Percentiles rank a stretch among this genome's conserved stretches.
Evolutionary conservation across 768 basidiomycete species (phyloP).

Genomic region (Mycena rebaudengoi): DNA sequence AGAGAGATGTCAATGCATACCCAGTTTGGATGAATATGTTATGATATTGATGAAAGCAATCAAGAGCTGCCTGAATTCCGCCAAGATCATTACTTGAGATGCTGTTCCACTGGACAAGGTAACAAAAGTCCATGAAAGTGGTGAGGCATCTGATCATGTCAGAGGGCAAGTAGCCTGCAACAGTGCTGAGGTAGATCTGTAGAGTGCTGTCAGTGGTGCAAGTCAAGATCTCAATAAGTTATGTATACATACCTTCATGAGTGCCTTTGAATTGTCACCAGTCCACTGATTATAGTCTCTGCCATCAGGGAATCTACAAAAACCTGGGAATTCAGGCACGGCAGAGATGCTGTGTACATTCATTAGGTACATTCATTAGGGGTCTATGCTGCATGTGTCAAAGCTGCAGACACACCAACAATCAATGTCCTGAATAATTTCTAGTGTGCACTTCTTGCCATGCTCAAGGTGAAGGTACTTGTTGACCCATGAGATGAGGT

Average conservation of each 20-base stretch:
- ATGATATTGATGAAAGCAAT: slow-evolving; percentile 38
- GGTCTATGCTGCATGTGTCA: not conserved
- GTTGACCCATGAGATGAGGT: not conserved
- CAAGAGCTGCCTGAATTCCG: slow-evolving; percentile 21
- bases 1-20: slow-evolving; percentile 30
- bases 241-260: slow-evolving; percentile 37
- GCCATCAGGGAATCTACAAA: slow-evolving; percentile 34
- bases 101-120: slow-evolving; percentile 32
- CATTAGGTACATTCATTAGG: not conserved
- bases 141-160: slow-evolving; percentile 34
- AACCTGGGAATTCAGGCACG: slow-evolving; percentile 16
- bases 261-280: slow-evolving; percentile 40
- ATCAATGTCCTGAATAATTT: slow-evolving; percentile 33
- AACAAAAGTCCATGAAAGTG: slow-evolving; percentile 39
- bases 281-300: slow-evolving; percentile 39
- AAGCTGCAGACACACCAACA: slow-evolving; percentile 19
- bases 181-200: slow-evolving; percentile 41
- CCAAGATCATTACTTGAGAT: slow-evolving; percentile 22
- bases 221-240: slow-evolving; percentile 25
- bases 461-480: too few relatives aligned
- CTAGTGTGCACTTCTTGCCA: too few relatives aligned
- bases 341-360: slow-evolving; percentile 19
- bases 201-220: slow-evolving; percentile 29
- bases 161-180: slow-evolving; percentile 38
- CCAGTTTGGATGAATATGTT: slow-evolving; percentile 34